Evolutionary conservation across 2,329 filamentous ascomycete genomes (phyloP), one percentile per base, ranked within the genome.

Genomic region (Pseudomassariella vexata): DNA sequence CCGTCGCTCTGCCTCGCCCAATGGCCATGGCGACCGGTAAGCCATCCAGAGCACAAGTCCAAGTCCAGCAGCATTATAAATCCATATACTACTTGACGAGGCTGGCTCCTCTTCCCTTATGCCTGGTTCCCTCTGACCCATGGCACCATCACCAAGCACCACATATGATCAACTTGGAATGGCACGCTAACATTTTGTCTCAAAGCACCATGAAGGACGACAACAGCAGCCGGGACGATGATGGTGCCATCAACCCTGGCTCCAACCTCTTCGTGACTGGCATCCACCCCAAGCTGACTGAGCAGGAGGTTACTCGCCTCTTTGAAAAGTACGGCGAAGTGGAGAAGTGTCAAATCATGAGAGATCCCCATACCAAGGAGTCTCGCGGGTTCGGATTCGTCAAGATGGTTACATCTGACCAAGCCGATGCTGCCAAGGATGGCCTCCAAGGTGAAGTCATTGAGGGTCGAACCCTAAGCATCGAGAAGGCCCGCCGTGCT

Each of bases 281-380:
- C 49, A 98, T 98, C 46, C 88, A 96, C 60, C 92, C 92, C 36
- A 85, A 85, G 52, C 76, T 98, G 46, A 81, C 76, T 28, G 92
- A 98, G 62, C 76, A 81, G 11, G 92, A 96, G 57, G 86, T 98
- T 40, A 84, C 85, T 34, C 88, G 88, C 59, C 81, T 98, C 46
- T 98, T 98, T 56, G 88, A 95, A 67, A 98, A 96, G 66, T 96
- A 96, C 54, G 92, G 92, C 48, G 88, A 95, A 57, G 92, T 98
- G 32, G 90, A 96, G 68, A 96, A 94, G 67, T 96, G 90, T 70
- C 94, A 95, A 62, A 98, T 98, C 68, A 98, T 98, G 92, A 80
- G 90, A 55, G 92, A 98, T 57, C 92, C 92, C 41, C 92, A 98
- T 64, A 94, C 86, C 54, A 94, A 95, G 67, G 92, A 98, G 65